phyloP scores from a whole-genome alignment of 1,139 yeast species.

The Sugiyamaella pinicola region DNA sequence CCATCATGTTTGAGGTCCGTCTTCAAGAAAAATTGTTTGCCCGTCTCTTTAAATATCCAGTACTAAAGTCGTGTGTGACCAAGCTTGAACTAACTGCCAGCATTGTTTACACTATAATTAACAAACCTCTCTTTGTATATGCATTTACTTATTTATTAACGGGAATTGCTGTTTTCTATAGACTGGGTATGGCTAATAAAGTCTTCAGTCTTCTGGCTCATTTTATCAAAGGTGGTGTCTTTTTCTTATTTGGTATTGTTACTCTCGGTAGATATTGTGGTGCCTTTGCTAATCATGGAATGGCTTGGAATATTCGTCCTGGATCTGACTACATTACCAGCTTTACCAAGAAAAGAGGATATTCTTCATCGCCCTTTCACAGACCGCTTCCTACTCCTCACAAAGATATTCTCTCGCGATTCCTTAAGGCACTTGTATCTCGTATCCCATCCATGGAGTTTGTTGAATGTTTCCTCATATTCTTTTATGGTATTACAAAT shows the following conservation, averaged over 20 bases:
- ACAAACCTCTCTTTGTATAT: constrained; percentile 67
- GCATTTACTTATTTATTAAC: constrained; percentile 64
- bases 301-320: constrained; percentile 83
- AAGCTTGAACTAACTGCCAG: constrained; percentile 45
- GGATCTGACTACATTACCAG: constrained; percentile 21
- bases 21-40: constrained; percentile 26
- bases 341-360: constrained; percentile 3
- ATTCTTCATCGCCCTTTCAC: constrained; percentile 6
- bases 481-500: constrained; percentile 86
- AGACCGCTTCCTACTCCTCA: not conserved
- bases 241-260: constrained; percentile 70
- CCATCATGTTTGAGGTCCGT: constrained; percentile 18
- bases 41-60: constrained; percentile 34
- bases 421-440: constrained; percentile 34
- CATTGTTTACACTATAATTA: constrained; percentile 54
- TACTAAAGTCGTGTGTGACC: constrained; percentile 42
- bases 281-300: constrained; percentile 69
- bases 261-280: constrained; percentile 87
- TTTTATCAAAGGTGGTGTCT: constrained; percentile 93
- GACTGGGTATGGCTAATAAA: constrained; percentile 64
- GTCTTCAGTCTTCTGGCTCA: constrained; percentile 89
- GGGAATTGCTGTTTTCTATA: constrained; percentile 73
- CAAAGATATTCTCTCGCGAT: constrained; percentile 1
- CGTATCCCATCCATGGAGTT: constrained; percentile 66
- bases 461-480: constrained; percentile 74